phyloP scores from a whole-genome alignment of 2,329 filamentous ascomycete genomes.

The Epichloe brachyelytri region DNA sequence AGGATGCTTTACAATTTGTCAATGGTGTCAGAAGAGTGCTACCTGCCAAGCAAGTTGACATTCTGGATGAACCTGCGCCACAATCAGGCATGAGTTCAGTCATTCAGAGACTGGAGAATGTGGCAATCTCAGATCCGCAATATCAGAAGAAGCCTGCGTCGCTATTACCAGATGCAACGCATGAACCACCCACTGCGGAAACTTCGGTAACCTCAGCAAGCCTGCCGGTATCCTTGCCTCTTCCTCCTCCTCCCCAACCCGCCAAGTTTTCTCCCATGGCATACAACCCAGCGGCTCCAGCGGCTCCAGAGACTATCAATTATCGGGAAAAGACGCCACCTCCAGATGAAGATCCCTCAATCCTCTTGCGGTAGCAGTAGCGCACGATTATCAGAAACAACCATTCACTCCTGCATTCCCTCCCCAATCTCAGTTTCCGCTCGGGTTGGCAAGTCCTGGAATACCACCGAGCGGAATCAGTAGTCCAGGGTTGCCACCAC shows the following conservation, averaged over 20 bases:
- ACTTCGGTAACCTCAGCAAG: background rate
- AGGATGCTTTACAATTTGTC: slow-evolving; percentile 58
- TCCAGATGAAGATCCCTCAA: slow-evolving; percentile 50
- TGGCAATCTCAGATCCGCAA: slow-evolving; percentile 50
- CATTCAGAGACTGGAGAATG: slow-evolving; percentile 60
- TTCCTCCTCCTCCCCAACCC: slow-evolving; percentile 17
- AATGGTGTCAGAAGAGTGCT: slow-evolving; percentile 54
- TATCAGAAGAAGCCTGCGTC: slow-evolving; percentile 21
- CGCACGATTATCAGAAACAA: slow-evolving; percentile 40
- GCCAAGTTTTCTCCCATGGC: slow-evolving; percentile 49
- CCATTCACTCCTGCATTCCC: slow-evolving; percentile 41
- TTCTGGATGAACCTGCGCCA: slow-evolving; percentile 50
- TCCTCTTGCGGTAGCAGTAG: slow-evolving; percentile 44
- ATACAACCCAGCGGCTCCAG: slow-evolving; percentile 69
- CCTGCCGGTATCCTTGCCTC: slow-evolving; percentile 10
- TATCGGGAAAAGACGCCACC: slow-evolving; percentile 73
- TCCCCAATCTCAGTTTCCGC: slow-evolving; percentile 28
- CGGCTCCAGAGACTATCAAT: slow-evolving; percentile 57
- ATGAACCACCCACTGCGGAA: slow-evolving; percentile 8
- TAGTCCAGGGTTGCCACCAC: slow-evolving; percentile 21
- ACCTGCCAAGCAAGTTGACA: slow-evolving; percentile 45
- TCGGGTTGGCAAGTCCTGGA: slow-evolving; percentile 29
- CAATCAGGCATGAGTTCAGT: slow-evolving; percentile 50
- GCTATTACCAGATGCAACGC: slow-evolving; percentile 7
- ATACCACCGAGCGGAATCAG: slow-evolving; percentile 11